Conservation (phyloP, 2,329 filamentous ascomycete genomes). For the Neopestalotiopsis rosae region DNA sequence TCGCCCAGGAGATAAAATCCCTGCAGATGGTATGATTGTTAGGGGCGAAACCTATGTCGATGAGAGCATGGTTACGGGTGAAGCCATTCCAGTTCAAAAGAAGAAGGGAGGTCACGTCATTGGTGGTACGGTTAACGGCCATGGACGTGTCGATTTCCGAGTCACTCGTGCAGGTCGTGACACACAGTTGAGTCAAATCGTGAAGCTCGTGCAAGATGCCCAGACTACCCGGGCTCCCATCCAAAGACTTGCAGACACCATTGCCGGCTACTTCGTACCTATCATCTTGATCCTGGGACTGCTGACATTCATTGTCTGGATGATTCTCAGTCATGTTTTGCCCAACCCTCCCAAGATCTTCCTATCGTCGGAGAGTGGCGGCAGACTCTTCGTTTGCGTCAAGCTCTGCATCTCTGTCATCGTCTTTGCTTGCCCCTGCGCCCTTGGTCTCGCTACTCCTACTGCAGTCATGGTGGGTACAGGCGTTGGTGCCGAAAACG, state of each 20-base stretch:
- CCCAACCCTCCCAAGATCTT: constrained; percentile 89
- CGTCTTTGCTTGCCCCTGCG: constrained; percentile 96
- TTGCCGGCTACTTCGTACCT: constrained; percentile 94
- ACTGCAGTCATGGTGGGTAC: constrained; percentile 99
- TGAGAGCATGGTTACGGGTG: constrained; percentile 98
- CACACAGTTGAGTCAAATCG: constrained; percentile 96
- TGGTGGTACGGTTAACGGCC: constrained; percentile 93
- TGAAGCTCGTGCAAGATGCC: constrained; percentile 96
- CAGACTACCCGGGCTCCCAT: constrained; percentile 95
- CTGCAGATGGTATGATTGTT: constrained; percentile 86
- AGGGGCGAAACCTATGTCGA: constrained; percentile 93
- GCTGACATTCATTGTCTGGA: constrained; percentile 88
- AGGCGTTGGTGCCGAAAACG: constrained; percentile 93
- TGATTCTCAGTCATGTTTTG: constrained; percentile 89
- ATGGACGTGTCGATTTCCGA: constrained; percentile 88
- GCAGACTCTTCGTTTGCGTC: constrained; percentile 93
- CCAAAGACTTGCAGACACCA: constrained; percentile 86
- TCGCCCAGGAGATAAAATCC: constrained; percentile 94
- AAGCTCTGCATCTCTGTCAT: constrained; percentile 99
- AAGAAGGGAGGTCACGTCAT: constrained; percentile 80
- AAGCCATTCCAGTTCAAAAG: constrained; percentile 94
- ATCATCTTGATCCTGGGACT: constrained; percentile 84
- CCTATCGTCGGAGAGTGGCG: constrained; percentile 77
- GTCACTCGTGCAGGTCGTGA: constrained; percentile 93
- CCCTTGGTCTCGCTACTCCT: constrained; percentile 92